Evolutionary conservation across 2,329 filamentous ascomycete genomes (phyloP).

Genomic region (Trichocomaceae sp.): DNA sequence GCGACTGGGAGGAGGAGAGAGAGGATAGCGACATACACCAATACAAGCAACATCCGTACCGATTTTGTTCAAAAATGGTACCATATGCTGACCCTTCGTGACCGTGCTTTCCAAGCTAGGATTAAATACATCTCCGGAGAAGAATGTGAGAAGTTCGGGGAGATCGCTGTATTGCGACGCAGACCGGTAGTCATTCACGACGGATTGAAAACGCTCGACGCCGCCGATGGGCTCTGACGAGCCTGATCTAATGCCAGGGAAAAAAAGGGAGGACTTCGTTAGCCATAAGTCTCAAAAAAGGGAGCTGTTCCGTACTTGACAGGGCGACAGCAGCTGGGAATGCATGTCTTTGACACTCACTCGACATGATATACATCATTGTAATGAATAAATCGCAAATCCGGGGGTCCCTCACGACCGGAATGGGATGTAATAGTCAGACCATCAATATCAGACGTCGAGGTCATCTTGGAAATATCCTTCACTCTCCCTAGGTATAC

Average conservation of each 20-base stretch:
- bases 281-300: not conserved
- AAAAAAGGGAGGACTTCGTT: not conserved
- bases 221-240: conserved; percentile 81
- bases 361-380: conserved; percentile 95
- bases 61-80: conserved; percentile 71
- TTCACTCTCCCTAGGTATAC: not conserved
- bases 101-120: conserved; percentile 82
- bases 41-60: conserved; percentile 75
- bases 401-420: conserved; percentile 48
- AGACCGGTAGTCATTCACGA: conserved; percentile 67
- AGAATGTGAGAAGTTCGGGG: conserved; percentile 66
- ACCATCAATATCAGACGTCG: conserved; percentile 25
- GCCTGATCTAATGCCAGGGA: conserved; percentile 32
- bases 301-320: not conserved
- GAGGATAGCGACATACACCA: conserved; percentile 51
- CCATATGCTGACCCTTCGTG: conserved; percentile 88
- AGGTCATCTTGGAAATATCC: not conserved
- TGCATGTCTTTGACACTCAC: conserved; percentile 22
- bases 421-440: conserved; percentile 39
- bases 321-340: conserved; percentile 23
- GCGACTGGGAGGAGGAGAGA: not conserved
- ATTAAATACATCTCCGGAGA: conserved; percentile 90
- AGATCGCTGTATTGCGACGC: conserved; percentile 56
- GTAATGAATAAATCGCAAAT: conserved; percentile 78
- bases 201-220: conserved; percentile 69